Base-by-base conservation (phyloP, 1,284 basidiomycete species). In the Ustilago hordei region DNA sequence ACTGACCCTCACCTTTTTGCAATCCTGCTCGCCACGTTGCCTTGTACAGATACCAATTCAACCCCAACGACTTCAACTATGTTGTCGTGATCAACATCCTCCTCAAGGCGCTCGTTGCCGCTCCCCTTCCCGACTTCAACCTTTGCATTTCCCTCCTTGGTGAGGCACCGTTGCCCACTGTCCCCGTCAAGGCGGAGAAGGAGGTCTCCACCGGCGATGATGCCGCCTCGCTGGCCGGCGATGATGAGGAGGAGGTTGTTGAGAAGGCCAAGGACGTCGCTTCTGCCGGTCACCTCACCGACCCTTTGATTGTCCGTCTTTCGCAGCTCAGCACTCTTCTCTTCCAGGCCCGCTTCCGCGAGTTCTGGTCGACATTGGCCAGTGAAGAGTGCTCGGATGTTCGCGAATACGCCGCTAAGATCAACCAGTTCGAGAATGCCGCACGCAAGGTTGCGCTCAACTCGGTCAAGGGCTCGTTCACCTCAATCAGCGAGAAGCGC, bases 81-180 rank as follows among this genome's bases (percentile, higher is more conserved):
- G 94, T 95, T 82, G 93, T 95, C 23, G 92, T 95, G 79, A 89
- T 96, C 87, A 94, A 96, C 88, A 94, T 98, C 86, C 92, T 98
- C 84, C 90, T 95, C 87, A 97, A 98, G 89, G 90, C 95, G 23
- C 90, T 98, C 91, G 89, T 91, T 39, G 93, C 94, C 45, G 91
- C 93, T 58, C 93, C 95, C 70, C 85, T 87, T 57, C 87, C 88
- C 4, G 95, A 98, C 86, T 98, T 95, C 88, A 93, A 93, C 86
- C 92, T 98, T 69, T 96, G 94, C 85, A 90, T 96, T 75, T 93
- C 94, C 41, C 90, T 98, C 15, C 89, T 95, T 39, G 93, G 95
- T 70, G 94, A 95, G 63, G 78, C 77, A 39, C 71, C 73, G 19
- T 61, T 83, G 57, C 17, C 55, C 23, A 60, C 70, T 5, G 48